phyloP scores from a whole-genome alignment of 208 protist species.

The Wallacemonas rigidus region DNA sequence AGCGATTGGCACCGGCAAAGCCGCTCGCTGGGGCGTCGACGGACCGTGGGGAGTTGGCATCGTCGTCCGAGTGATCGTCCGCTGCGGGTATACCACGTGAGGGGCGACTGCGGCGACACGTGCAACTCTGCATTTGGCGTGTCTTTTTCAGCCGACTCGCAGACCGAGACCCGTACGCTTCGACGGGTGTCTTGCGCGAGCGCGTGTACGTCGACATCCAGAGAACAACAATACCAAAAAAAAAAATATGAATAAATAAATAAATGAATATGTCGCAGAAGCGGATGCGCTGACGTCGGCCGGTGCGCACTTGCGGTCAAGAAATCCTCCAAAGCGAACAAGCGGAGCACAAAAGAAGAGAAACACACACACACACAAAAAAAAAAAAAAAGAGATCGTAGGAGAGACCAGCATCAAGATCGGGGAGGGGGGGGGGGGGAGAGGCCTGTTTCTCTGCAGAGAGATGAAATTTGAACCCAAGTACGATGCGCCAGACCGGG shows the following conservation, averaged over 20 bases:
- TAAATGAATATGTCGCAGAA: background rate
- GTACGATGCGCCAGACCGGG: too few species aligned
- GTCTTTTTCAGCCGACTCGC: background rate
- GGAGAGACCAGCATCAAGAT: too few species aligned
- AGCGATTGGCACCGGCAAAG: background rate
- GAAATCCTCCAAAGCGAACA: too few species aligned
- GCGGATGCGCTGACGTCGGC: too few species aligned
- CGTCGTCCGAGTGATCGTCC: conserved; percentile 6
- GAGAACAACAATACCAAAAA: background rate
- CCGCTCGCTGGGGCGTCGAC: background rate
- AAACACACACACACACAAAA: background rate
- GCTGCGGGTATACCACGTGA: background rate
- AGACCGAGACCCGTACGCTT: conserved; percentile 4
- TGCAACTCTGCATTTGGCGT: background rate
- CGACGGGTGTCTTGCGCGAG: conserved; percentile 2
- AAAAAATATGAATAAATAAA: background rate
- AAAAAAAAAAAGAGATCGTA: background rate
- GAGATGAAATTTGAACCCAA: too few species aligned
- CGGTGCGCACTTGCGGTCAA: too few species aligned
- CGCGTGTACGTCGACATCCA: background rate
- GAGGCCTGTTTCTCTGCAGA: too few species aligned
- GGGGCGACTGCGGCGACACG: background rate
- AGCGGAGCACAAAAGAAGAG: conserved; percentile 1
- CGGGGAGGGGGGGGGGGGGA: too few species aligned
- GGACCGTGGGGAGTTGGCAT: background rate